Conservation (phyloP, 1,139 yeast genomes). For the Taphrina flavorubra region DNA sequence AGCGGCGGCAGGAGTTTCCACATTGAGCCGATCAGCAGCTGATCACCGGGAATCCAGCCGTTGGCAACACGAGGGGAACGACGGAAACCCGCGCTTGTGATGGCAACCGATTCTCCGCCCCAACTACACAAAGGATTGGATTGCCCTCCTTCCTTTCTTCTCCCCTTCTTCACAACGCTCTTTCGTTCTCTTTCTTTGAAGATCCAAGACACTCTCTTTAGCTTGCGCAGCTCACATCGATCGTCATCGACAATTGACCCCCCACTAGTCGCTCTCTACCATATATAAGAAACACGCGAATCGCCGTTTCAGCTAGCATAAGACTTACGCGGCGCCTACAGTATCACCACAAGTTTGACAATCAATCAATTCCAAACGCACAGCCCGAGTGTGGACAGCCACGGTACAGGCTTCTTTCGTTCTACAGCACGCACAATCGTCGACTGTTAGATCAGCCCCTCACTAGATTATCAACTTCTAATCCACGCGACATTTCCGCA, state of each 20-base stretch:
- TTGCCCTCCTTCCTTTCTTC: background rate
- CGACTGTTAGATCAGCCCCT: background rate
- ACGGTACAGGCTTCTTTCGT: background rate
- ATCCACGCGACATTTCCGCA: background rate
- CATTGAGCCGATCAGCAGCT: no score
- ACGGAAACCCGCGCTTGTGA: no score
- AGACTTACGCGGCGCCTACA: background rate
- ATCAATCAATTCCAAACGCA: conserved; percentile 1
- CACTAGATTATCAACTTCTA: conserved; percentile 1
- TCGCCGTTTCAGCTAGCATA: background rate
- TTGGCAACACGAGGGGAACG: background rate
- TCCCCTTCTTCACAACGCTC: background rate
- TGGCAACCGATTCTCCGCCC: background rate
- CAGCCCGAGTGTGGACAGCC: background rate
- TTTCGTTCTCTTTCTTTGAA: background rate
- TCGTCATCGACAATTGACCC: conserved; percentile 7
- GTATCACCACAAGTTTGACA: background rate
- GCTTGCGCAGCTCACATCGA: background rate
- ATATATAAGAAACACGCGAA: no score
- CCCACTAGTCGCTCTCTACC: no score
- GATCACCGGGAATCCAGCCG: background rate
- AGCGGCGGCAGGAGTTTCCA: no score
- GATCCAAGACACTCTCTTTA: background rate
- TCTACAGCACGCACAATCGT: background rate
- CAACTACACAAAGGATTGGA: conserved; percentile 1